These are phyloP conservation scores for Cyberlindnera nakhonratchasimensis DNA, from an alignment of 805 yeast genomes.

Conservation along the genomic window DNA sequence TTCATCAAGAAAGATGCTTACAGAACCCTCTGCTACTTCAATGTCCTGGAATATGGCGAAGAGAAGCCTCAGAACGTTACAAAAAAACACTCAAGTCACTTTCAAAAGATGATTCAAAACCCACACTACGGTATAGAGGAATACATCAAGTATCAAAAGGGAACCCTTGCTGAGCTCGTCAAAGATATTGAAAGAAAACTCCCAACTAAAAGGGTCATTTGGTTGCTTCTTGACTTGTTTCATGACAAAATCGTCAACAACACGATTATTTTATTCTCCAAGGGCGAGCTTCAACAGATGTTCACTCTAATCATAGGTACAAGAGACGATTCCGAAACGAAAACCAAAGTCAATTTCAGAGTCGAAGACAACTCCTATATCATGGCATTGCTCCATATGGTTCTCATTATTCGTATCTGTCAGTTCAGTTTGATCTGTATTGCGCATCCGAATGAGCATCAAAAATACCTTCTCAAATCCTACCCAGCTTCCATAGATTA, in stretches of 20 bases:
- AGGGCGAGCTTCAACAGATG: constrained; percentile 40
- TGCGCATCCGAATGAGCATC: constrained; percentile 15
- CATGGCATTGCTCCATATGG: constrained; percentile 12
- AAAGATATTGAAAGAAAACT: constrained; percentile 37
- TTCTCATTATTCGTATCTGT: constrained; percentile 19
- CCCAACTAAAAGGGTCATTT: constrained; percentile 53
- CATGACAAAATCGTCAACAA: background rate
- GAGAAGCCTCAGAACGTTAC: background rate
- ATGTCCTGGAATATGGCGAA: constrained; percentile 13
- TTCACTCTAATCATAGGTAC: constrained; percentile 44
- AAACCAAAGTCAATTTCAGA: constrained; percentile 29
- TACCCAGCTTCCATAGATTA: constrained; percentile 15
- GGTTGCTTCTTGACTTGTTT: constrained; percentile 45
- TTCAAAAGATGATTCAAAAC: constrained; percentile 18
- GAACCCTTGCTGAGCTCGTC: constrained; percentile 16
- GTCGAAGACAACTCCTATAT: constrained; percentile 13
- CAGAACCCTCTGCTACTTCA: constrained; percentile 14
- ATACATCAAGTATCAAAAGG: constrained; percentile 16
- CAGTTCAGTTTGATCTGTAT: constrained; percentile 20
- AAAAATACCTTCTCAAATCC: constrained; percentile 12
- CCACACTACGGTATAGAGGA: constrained; percentile 18
- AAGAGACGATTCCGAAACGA: constrained; percentile 25
- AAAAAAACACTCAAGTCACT: constrained; percentile 12
- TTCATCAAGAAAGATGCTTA: constrained; percentile 21
- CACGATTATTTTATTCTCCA: constrained; percentile 52